A percentile compares a stretch with the other conserved stretches of the same genome.
Conservation (phyloP, 2,329 filamentous ascomycete species). For the Monilinia aucupariae region DNA sequence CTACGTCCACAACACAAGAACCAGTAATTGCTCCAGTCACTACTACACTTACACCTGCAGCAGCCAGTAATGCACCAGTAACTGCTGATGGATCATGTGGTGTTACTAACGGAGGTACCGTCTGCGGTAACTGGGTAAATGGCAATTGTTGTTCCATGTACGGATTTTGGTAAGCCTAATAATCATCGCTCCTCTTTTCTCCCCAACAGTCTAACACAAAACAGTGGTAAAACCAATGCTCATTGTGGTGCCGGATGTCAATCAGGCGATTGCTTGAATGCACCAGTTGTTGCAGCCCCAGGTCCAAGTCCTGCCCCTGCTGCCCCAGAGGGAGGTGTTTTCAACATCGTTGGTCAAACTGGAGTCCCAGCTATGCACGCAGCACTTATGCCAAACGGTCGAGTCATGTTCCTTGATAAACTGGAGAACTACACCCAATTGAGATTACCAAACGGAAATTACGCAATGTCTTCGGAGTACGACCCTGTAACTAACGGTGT, state of each 20-base stretch:
- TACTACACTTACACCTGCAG: slow-evolving; percentile 23
- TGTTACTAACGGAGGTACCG: slow-evolving; percentile 41
- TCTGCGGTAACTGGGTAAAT: slow-evolving; percentile 48
- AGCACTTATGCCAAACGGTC: slow-evolving; percentile 52
- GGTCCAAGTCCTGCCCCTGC: slow-evolving; percentile 40
- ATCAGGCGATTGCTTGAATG: slow-evolving; percentile 46
- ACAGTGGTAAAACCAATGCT: slow-evolving; percentile 38
- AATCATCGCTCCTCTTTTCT: not conserved
- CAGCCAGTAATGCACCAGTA: slow-evolving; percentile 33
- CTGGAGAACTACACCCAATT: slow-evolving; percentile 57
- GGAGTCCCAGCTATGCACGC: slow-evolving; percentile 62
- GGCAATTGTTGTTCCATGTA: slow-evolving; percentile 54
- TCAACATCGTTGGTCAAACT: slow-evolving; percentile 47
- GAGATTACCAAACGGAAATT: slow-evolving; percentile 47
- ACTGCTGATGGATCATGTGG: slow-evolving; percentile 52
- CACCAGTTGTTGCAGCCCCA: slow-evolving; percentile 35
- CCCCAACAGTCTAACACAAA: slow-evolving; percentile 17
- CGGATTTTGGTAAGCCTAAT: slow-evolving; percentile 43
- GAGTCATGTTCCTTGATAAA: slow-evolving; percentile 57
- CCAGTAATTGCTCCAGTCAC: slow-evolving; percentile 28
- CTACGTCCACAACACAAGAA: slow-evolving; percentile 23
- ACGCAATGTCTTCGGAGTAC: slow-evolving; percentile 56
- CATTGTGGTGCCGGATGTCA: slow-evolving; percentile 54
- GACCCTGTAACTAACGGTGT: slow-evolving; percentile 45
- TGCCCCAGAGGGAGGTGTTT: slow-evolving; percentile 42